Evolutionary conservation across 2,329 filamentous ascomycete genomes (phyloP).

Genomic region (Diplocarpon mali): DNA sequence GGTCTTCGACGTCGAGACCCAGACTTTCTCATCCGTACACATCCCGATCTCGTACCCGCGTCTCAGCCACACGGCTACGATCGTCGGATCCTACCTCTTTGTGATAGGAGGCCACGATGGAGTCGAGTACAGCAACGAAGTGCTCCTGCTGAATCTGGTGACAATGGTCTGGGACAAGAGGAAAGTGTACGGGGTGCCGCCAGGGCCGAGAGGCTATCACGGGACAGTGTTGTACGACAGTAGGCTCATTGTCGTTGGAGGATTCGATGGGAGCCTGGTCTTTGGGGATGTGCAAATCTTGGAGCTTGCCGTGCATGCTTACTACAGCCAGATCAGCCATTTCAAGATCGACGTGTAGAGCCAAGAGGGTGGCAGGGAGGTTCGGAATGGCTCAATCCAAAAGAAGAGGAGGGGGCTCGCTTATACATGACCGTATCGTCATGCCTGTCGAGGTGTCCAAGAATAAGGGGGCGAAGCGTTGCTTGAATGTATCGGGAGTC

Average conservation of each 20-base stretch:
- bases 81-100: constrained; percentile 60
- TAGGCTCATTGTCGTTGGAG: constrained; percentile 51
- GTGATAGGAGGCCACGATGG: constrained; percentile 62
- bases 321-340: constrained; percentile 64
- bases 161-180: constrained; percentile 65
- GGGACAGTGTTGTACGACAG: constrained; percentile 55
- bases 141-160: constrained; percentile 57
- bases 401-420: no score
- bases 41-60: constrained; percentile 52
- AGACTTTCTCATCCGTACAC: constrained; percentile 46
- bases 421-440: no score
- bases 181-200: constrained; percentile 51
- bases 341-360: constrained; percentile 55
- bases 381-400: no score
- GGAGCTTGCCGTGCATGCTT: constrained; percentile 58
- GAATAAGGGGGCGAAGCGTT: no score
- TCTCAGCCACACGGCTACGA: constrained; percentile 56
- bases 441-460: no score
- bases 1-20: constrained; percentile 58
- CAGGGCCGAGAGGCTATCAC: constrained; percentile 55
- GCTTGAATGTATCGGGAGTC: no score
- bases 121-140: constrained; percentile 57
- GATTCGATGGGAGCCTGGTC: constrained; percentile 57
- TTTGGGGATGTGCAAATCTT: constrained; percentile 58
- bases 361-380: neutral